phyloP scores from a whole-genome alignment of 2,329 filamentous ascomycete species.

The Xylaria sp. region DNA sequence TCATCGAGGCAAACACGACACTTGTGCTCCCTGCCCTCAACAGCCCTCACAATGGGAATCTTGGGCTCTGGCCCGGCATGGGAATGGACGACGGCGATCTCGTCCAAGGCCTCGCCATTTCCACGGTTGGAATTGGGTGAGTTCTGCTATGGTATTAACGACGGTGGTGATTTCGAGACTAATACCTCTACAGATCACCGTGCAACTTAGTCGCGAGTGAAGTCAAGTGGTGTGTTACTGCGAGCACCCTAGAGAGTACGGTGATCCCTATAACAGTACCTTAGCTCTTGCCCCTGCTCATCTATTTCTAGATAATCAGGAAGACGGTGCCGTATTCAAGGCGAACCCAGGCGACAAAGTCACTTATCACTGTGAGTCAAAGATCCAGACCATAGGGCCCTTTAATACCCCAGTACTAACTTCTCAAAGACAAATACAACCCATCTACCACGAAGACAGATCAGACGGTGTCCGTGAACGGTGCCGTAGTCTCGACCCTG shows the following conservation, averaged over 20 bases:
- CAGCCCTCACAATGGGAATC: slow-evolving; percentile 28
- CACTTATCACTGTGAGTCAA: slow-evolving; percentile 25
- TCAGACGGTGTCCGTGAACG: slow-evolving; percentile 31
- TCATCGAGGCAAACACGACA: slow-evolving; percentile 24
- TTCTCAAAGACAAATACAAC: slow-evolving; percentile 25
- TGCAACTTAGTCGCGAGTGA: slow-evolving; percentile 19
- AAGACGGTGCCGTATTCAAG: slow-evolving; percentile 27
- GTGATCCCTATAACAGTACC: not conserved
- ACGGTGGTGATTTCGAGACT: not conserved
- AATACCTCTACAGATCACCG: slow-evolving; percentile 17
- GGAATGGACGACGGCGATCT: slow-evolving; percentile 33
- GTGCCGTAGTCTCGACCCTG: slow-evolving; percentile 24
- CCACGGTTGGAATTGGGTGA: slow-evolving; percentile 27
- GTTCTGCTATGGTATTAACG: not conserved
- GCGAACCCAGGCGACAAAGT: slow-evolving; percentile 31
- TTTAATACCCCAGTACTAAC: not conserved
- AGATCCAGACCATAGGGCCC: not conserved
- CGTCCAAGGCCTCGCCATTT: slow-evolving; percentile 27
- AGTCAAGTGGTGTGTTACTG: slow-evolving; percentile 29
- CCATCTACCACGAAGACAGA: slow-evolving; percentile 24
- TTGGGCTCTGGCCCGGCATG: slow-evolving; percentile 32
- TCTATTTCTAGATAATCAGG: slow-evolving; percentile 16
- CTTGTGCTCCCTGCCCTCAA: slow-evolving; percentile 26
- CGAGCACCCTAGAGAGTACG: slow-evolving; percentile 26
- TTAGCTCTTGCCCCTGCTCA: not conserved